These are phyloP conservation scores for Melampsora americana DNA, from an alignment of 1,284 basidiomycete genomes.

Conservation along the genomic window DNA sequence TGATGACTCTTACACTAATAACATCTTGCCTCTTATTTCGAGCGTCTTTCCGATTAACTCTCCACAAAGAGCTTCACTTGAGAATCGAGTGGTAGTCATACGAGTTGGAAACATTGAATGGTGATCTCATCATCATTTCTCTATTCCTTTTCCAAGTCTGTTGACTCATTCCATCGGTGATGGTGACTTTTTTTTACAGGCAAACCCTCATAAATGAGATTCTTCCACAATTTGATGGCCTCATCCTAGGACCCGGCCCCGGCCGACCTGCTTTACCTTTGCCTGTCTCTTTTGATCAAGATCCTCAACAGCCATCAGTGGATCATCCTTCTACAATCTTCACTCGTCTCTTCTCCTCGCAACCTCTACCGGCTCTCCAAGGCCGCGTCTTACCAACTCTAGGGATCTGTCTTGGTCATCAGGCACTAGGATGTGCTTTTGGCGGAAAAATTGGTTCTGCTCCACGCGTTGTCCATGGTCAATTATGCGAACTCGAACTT, in stretches of 20 bases:
- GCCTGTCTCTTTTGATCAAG: slow-evolving; percentile 64
- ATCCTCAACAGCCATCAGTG: slow-evolving; percentile 61
- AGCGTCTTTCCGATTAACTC: slow-evolving; percentile 3
- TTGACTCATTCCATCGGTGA: slow-evolving; percentile 65
- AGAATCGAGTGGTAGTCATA: neutral
- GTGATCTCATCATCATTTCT: slow-evolving; percentile 57
- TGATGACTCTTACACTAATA: slow-evolving; percentile 80
- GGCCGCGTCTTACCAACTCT: slow-evolving; percentile 67
- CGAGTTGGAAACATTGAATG: slow-evolving; percentile 2
- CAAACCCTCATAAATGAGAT: slow-evolving; percentile 56
- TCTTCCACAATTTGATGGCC: slow-evolving; percentile 64
- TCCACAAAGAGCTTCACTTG: neutral
- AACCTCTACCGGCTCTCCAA: slow-evolving; percentile 22
- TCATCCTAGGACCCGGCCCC: slow-evolving; percentile 74
- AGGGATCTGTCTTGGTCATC: slow-evolving; percentile 86
- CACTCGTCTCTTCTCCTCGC: slow-evolving; percentile 12
- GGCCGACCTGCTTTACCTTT: slow-evolving; percentile 66
- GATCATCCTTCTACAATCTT: slow-evolving; percentile 24
- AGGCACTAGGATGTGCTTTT: slow-evolving; percentile 76
- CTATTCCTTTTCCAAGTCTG: slow-evolving; percentile 63
- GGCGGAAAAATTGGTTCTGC: slow-evolving; percentile 63
- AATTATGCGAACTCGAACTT: slow-evolving; percentile 67
- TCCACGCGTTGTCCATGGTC: slow-evolving; percentile 54
- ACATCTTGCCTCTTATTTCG: slow-evolving; percentile 53
- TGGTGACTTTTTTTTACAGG: slow-evolving; percentile 64